phyloP scores from a whole-genome alignment of 2,329 filamentous ascomycete species.

The Nemania sp. region DNA sequence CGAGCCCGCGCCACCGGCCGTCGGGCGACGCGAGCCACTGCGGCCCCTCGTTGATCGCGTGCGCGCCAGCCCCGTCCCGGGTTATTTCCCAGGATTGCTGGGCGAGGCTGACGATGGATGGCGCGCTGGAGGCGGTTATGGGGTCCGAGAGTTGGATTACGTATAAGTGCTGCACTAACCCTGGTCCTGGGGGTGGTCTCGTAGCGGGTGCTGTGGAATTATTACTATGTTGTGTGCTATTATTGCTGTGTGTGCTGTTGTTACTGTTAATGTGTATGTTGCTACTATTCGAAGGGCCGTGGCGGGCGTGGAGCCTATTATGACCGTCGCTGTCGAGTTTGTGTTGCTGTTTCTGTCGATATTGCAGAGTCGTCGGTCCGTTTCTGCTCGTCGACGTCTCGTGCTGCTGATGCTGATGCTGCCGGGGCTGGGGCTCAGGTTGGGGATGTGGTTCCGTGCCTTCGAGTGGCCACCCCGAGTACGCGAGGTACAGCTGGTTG shows the following conservation, averaged over 20 bases:
- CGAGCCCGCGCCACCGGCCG: conserved; percentile 37
- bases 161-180: conserved; percentile 38
- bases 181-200: conserved; percentile 18
- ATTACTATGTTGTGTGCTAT: too few species aligned
- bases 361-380: too few species aligned
- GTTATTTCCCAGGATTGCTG: conserved; percentile 39
- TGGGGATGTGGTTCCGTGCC: not conserved
- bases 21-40: conserved; percentile 39
- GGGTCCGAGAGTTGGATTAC: conserved; percentile 35
- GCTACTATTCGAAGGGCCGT: too few species aligned
- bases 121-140: conserved; percentile 25
- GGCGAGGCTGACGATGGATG: conserved; percentile 32
- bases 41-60: conserved; percentile 42
- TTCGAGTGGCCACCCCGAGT: conserved; percentile 40
- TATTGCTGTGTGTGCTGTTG: too few species aligned
- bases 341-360: too few species aligned
- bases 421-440: not conserved
- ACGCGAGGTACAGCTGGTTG: conserved; percentile 36
- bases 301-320: too few species aligned
- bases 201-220: not conserved
- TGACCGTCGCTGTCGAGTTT: too few species aligned
- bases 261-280: too few species aligned
- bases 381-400: too few species aligned
- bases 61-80: conserved; percentile 33
- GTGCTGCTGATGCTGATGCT: not conserved